phyloP scores from a whole-genome alignment of 371 early-diverging fungal species.

The Syncephalastrum monosporum region DNA sequence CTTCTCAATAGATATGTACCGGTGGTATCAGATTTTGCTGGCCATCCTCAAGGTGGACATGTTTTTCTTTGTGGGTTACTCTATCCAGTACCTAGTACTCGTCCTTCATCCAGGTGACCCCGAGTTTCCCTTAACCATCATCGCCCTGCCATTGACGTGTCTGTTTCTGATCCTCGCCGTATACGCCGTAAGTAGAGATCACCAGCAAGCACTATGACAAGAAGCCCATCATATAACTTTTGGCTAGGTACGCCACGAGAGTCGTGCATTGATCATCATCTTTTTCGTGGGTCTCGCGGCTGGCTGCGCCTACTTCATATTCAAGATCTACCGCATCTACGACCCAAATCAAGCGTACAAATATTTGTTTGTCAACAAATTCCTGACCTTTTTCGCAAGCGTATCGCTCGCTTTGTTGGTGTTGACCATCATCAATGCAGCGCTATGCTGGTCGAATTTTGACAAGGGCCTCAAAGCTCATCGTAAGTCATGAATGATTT shows the following conservation, averaged over 20 bases:
- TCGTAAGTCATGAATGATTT: conserved; percentile 23
- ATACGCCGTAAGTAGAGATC: conserved; percentile 59
- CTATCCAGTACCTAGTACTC: conserved; percentile 84
- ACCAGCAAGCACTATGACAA: background rate
- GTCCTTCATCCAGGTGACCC: conserved; percentile 64
- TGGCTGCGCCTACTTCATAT: conserved; percentile 81
- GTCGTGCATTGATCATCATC: conserved; percentile 50
- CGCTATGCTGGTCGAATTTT: conserved; percentile 77
- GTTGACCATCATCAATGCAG: conserved; percentile 67
- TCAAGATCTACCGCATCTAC: conserved; percentile 83
- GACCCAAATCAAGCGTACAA: conserved; percentile 57
- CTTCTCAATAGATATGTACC: conserved; percentile 62
- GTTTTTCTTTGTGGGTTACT: conserved; percentile 86
- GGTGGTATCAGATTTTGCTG: conserved; percentile 83
- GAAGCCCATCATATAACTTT: conserved; percentile 1
- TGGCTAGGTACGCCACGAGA: conserved; percentile 43
- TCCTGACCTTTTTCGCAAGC: conserved; percentile 85
- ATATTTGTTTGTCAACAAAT: conserved; percentile 64
- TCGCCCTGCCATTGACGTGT: conserved; percentile 77
- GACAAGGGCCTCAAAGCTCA: conserved; percentile 75
- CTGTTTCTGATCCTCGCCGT: conserved; percentile 72
- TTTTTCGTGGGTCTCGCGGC: conserved; percentile 72
- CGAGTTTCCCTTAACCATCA: conserved; percentile 84
- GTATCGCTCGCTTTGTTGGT: conserved; percentile 68
- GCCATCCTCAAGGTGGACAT: conserved; percentile 86